Evolutionary conservation across 75 land plant species (phyloP).

Genomic region (Pseudotsuga menziesii): DNA sequence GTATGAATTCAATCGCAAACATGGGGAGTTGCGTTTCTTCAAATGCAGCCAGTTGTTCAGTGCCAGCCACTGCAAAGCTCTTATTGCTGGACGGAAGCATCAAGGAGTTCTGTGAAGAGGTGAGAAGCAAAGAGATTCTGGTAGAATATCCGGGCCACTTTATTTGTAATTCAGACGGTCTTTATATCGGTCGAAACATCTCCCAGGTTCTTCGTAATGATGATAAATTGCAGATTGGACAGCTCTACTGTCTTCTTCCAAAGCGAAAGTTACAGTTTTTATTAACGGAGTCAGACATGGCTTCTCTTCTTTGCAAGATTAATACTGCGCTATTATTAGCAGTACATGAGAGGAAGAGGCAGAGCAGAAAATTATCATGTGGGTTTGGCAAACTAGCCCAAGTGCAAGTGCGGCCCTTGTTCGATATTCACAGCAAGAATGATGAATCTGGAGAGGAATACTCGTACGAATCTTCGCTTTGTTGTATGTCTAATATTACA

Average conservation of each 20-base stretch:
- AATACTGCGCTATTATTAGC: not conserved
- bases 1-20: no score
- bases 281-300: conserved; percentile 36
- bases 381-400: no score
- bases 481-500: no score
- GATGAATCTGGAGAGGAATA: no score
- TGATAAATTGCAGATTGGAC: conserved; percentile 14
- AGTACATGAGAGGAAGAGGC: no score
- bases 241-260: conserved; percentile 51
- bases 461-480: no score
- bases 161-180: conserved; percentile 10
- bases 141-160: not conserved
- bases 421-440: no score
- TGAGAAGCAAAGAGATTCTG: not conserved
- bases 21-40: not conserved
- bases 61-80: not conserved
- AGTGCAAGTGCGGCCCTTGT: no score
- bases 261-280: conserved; percentile 14
- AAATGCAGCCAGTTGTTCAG: not conserved
- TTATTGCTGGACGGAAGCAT: conserved; percentile 2
- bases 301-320: conserved; percentile 35
- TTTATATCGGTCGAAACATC: conserved; percentile 28
- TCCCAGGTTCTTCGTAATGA: conserved; percentile 23
- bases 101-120: not conserved
- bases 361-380: no score